phyloP scores from a whole-genome alignment of 306 rosid species.

The Fragaria ananassa region DNA sequence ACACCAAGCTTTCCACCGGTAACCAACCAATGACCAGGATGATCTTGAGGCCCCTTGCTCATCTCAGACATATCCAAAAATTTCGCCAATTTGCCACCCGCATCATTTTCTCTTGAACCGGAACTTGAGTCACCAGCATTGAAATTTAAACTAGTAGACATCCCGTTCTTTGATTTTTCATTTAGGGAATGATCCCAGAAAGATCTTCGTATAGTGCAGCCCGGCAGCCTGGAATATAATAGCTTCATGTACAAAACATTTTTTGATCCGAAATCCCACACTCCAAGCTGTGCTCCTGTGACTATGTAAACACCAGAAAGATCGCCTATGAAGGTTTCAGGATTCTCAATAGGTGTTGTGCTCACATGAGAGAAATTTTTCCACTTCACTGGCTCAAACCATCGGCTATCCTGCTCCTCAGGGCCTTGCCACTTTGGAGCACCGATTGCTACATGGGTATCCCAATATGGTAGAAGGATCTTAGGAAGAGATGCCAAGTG shows the following conservation, averaged over 20 bases:
- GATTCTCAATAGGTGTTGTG: slow-evolving; percentile 79
- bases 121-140: slow-evolving; percentile 37
- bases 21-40: slow-evolving; percentile 88
- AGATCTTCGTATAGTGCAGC: slow-evolving; percentile 71
- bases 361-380: slow-evolving; percentile 80
- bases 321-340: slow-evolving; percentile 59
- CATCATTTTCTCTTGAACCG: slow-evolving; percentile 37
- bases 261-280: slow-evolving; percentile 80
- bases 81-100: slow-evolving; percentile 53
- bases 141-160: slow-evolving; percentile 24
- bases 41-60: slow-evolving; percentile 67
- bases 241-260: slow-evolving; percentile 80
- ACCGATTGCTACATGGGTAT: slow-evolving; percentile 67
- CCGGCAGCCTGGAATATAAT: slow-evolving; percentile 63
- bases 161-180: slow-evolving; percentile 31
- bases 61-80: slow-evolving; percentile 53
- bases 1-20: slow-evolving; percentile 91
- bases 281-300: slow-evolving; percentile 87
- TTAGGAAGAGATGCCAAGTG: slow-evolving; percentile 75
- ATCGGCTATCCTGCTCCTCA: slow-evolving; percentile 85
- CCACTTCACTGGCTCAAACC: slow-evolving; percentile 90
- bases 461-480: slow-evolving; percentile 74
- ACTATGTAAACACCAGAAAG: slow-evolving; percentile 58
- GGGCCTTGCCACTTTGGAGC: slow-evolving; percentile 93
- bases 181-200: slow-evolving; percentile 63